These are phyloP conservation scores for Aspergillus neotritici DNA, from an alignment of 2,329 filamentous ascomycete species.

Conservation along the genomic window DNA sequence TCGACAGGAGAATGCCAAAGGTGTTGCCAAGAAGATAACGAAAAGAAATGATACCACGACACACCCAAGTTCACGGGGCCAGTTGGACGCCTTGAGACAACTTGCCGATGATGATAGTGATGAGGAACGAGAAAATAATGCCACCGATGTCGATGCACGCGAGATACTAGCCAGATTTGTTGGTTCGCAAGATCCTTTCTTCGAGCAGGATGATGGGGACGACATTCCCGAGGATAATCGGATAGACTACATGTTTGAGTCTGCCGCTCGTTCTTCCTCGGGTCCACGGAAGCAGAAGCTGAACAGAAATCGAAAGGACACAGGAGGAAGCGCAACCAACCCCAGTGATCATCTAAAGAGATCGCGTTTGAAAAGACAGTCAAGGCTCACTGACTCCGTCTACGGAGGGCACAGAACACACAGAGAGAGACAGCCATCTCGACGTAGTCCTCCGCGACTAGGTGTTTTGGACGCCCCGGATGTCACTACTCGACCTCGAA, in stretches of 20 bases:
- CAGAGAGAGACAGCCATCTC: constrained; percentile 16
- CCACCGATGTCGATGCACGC: constrained; percentile 4
- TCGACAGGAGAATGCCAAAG: constrained; percentile 26
- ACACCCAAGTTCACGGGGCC: constrained; percentile 10
- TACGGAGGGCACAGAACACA: constrained; percentile 14
- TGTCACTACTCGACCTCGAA: constrained; percentile 22
- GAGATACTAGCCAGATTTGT: constrained; percentile 14
- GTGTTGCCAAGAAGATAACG: constrained; percentile 29
- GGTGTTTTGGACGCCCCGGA: constrained; percentile 50
- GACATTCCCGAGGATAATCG: constrained; percentile 40
- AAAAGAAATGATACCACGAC: constrained; percentile 18
- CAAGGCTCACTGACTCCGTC: constrained; percentile 32
- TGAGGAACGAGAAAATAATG: constrained; percentile 20
- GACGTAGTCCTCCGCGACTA: constrained; percentile 24
- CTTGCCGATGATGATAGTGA: constrained; percentile 29
- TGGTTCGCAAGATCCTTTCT: constrained; percentile 18
- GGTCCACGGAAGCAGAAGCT: constrained; percentile 13
- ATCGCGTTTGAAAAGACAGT: constrained; percentile 28
- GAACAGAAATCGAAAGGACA: constrained; percentile 15
- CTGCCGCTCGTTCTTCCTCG: constrained; percentile 20
- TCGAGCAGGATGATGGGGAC: constrained; percentile 18
- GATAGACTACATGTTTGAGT: constrained; percentile 38
- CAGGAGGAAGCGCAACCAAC: constrained; percentile 2
- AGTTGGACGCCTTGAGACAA: constrained; percentile 13
- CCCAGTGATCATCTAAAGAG: constrained; percentile 15